Evolutionary conservation across 2,329 filamentous ascomycete genomes (phyloP).

Genomic region (Alternaria tenuissima): DNA sequence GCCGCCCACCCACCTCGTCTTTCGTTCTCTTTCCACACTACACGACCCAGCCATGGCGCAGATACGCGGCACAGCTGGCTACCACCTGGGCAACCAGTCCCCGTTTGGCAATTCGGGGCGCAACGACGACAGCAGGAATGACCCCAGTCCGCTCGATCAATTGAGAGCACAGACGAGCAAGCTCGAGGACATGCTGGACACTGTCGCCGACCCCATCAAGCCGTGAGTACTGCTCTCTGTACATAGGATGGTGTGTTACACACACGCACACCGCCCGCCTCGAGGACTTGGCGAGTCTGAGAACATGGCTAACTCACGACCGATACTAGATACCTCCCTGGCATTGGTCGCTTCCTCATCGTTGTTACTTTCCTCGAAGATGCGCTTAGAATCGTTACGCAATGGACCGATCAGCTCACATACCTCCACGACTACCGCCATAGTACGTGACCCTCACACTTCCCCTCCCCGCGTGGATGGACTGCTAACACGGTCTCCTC

Average conservation of each 20-base stretch:
- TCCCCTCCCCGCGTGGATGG: background rate
- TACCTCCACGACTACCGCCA: slow-evolving; percentile 93
- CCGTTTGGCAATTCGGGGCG: slow-evolving; percentile 71
- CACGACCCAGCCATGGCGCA: slow-evolving; percentile 60
- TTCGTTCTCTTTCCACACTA: slow-evolving; percentile 20
- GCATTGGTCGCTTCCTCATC: slow-evolving; percentile 95
- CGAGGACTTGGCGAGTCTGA: background rate
- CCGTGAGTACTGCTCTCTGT: slow-evolving; percentile 71
- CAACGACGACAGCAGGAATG: slow-evolving; percentile 66
- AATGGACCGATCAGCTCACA: slow-evolving; percentile 94
- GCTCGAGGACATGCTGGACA: slow-evolving; percentile 93
- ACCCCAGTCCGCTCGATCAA: slow-evolving; percentile 82
- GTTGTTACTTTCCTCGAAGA: slow-evolving; percentile 99
- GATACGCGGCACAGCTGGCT: slow-evolving; percentile 74
- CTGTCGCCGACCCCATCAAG: slow-evolving; percentile 87
- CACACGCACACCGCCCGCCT: slow-evolving; percentile 4
- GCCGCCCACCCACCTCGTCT: slow-evolving; percentile 22
- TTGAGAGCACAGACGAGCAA: slow-evolving; percentile 97
- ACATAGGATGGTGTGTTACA: slow-evolving; percentile 5
- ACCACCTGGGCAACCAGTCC: slow-evolving; percentile 80
- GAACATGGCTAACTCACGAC: slow-evolving; percentile 31
- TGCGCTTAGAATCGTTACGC: slow-evolving; percentile 92
- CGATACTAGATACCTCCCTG: slow-evolving; percentile 80
- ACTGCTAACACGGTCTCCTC: slow-evolving; percentile 28
- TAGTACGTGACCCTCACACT: slow-evolving; percentile 65